These are phyloP conservation scores for Chlorella sorokiniana DNA, from an alignment of 139 green algal species.

Conservation along the genomic window DNA sequence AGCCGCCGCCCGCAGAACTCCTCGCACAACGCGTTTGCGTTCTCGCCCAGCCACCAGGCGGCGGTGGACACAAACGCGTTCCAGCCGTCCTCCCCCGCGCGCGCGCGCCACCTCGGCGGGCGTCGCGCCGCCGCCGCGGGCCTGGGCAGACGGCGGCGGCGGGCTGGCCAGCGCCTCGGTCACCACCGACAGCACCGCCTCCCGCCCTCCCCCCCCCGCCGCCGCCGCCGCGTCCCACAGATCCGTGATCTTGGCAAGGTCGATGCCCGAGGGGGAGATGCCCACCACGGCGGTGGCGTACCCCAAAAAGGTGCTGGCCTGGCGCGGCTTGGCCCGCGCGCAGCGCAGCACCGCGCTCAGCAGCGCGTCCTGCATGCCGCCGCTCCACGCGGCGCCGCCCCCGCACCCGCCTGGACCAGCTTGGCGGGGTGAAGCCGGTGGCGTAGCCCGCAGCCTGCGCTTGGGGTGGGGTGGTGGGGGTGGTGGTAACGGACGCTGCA, in stretches of 20 bases:
- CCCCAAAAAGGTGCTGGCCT: slow-evolving; percentile 60
- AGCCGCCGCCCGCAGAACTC: slow-evolving; percentile 47
- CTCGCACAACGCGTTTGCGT: slow-evolving; percentile 67
- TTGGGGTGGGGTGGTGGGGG: neutral
- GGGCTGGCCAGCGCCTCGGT: slow-evolving; percentile 44
- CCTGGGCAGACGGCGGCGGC: slow-evolving; percentile 37
- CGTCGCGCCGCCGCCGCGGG: neutral
- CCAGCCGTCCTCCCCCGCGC: slow-evolving; percentile 57
- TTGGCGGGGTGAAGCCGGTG: slow-evolving; percentile 38
- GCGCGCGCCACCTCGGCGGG: slow-evolving; percentile 29
- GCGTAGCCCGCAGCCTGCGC: slow-evolving; percentile 42
- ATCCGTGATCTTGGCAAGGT: slow-evolving; percentile 52
- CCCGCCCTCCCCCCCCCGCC: slow-evolving; percentile 35
- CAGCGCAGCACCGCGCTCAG: slow-evolving; percentile 48
- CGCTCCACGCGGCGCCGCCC: slow-evolving; percentile 21
- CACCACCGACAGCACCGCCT: slow-evolving; percentile 48
- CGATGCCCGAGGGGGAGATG: slow-evolving; percentile 50
- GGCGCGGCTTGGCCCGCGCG: slow-evolving; percentile 55
- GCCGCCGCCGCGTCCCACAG: slow-evolving; percentile 52
- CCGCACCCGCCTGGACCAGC: slow-evolving; percentile 25
- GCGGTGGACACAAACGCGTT: slow-evolving; percentile 52
- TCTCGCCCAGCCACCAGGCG: slow-evolving; percentile 82
- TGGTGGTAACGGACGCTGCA: neutral
- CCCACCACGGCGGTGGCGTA: slow-evolving; percentile 58
- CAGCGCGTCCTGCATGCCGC: slow-evolving; percentile 42